Evolutionary conservation across 2,329 filamentous ascomycete genomes (phyloP).

Genomic region (Pestalotiopsis sp.): DNA sequence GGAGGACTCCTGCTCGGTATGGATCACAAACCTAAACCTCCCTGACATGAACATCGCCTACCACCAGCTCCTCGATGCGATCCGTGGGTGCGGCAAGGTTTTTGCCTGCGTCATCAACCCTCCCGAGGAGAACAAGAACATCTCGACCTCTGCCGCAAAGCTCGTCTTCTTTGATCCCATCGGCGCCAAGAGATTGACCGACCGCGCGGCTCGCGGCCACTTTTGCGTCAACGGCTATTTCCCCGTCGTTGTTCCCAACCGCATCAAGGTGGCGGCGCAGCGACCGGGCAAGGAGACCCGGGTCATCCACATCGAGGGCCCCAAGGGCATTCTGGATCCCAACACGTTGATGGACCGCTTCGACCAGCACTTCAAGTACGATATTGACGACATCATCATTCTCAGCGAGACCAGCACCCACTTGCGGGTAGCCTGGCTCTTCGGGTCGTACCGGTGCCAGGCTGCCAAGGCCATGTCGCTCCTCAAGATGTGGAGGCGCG

Average conservation of each 20-base stretch:
- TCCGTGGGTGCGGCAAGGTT: slow-evolving; percentile 51
- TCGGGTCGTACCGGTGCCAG: slow-evolving; percentile 59
- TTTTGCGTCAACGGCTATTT: slow-evolving; percentile 42
- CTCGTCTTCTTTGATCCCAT: slow-evolving; percentile 51
- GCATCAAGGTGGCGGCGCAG: slow-evolving; percentile 43
- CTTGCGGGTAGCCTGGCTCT: slow-evolving; percentile 50
- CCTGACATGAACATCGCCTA: slow-evolving; percentile 43
- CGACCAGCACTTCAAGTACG: slow-evolving; percentile 43
- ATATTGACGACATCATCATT: slow-evolving; percentile 45
- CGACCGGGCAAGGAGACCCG: slow-evolving; percentile 38
- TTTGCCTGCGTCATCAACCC: slow-evolving; percentile 55
- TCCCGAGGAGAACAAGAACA: slow-evolving; percentile 34
- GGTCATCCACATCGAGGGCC: slow-evolving; percentile 53
- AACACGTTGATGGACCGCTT: slow-evolving; percentile 40
- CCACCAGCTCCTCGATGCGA: slow-evolving; percentile 43
- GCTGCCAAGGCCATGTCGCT: slow-evolving; percentile 33
- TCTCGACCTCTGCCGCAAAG: slow-evolving; percentile 33
- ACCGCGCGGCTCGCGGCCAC: slow-evolving; percentile 40
- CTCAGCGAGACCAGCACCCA: slow-evolving; percentile 26
- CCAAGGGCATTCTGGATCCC: slow-evolving; percentile 44
- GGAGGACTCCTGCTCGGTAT: slow-evolving; percentile 51
- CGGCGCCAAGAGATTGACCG: slow-evolving; percentile 50
- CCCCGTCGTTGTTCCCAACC: slow-evolving; percentile 48
- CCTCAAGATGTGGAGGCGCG: background rate
- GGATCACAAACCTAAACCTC: slow-evolving; percentile 52